Evolutionary conservation across 495 filamentous ascomycete species (phyloP).

Genomic region (Aspergillus incahuasiensis): DNA sequence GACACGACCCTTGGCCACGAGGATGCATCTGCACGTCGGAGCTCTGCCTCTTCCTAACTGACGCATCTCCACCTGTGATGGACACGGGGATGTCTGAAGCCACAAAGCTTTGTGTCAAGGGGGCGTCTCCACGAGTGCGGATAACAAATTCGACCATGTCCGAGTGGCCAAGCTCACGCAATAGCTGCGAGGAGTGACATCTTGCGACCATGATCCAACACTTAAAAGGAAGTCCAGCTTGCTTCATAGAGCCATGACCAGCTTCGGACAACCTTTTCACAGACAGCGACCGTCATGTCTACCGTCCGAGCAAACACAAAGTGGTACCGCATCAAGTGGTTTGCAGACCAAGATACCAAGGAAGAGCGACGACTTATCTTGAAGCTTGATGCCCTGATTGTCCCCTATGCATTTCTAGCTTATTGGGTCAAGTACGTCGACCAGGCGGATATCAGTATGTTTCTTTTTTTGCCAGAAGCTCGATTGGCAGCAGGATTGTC

Average conservation of each 20-base stretch:
- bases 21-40: not conserved
- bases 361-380: slow-evolving; percentile 39
- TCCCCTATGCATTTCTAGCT: slow-evolving; percentile 37
- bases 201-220: not conserved
- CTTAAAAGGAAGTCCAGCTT: not conserved
- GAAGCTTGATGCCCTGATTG: slow-evolving; percentile 42
- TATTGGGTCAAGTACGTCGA: slow-evolving; percentile 50
- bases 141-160: not conserved
- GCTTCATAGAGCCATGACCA: not conserved
- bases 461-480: not conserved
- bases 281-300: slow-evolving; percentile 4
- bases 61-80: not conserved
- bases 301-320: slow-evolving; percentile 3
- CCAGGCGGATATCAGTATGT: slow-evolving; percentile 33
- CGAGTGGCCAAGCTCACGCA: not conserved
- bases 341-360: slow-evolving; percentile 36
- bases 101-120: not conserved
- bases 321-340: slow-evolving; percentile 38
- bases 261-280: not conserved
- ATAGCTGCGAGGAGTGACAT: not conserved
- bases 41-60: not conserved
- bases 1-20: slow-evolving; percentile 9
- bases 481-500: not conserved
- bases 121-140: not conserved
- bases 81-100: not conserved